Evolutionary conservation across 345 rosid genomes (phyloP).

Genomic region (Hypericum androsaemum): DNA sequence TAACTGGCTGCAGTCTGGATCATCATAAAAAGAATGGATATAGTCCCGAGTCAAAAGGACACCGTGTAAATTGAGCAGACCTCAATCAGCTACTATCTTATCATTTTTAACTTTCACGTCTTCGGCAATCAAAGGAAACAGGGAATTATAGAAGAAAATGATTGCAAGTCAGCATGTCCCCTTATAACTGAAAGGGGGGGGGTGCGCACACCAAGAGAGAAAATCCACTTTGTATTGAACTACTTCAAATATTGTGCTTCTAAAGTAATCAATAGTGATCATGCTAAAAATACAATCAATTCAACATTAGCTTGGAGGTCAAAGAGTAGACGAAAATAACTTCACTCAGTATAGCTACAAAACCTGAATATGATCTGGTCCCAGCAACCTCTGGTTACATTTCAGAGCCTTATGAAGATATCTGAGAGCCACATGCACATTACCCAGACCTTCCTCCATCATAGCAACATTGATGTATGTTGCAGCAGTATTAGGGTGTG

Average conservation of each 20-base stretch:
- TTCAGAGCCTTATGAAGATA: constrained; percentile 95
- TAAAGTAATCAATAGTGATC: too few relatives aligned
- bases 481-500: constrained; percentile 99
- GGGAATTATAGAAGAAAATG: too few relatives aligned
- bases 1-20: constrained; percentile 97
- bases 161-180: too few relatives aligned
- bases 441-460: constrained; percentile 99
- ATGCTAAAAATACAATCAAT: background rate
- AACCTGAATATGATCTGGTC: constrained; percentile 99
- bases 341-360: constrained; percentile 5
- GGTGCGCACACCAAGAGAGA: too few relatives aligned
- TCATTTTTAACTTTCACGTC: too few relatives aligned
- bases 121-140: too few relatives aligned
- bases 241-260: too few relatives aligned
- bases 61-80: too few relatives aligned
- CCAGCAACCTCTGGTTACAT: constrained; percentile 90
- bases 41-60: background rate
- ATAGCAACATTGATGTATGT: constrained; percentile 97
- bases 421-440: constrained; percentile 95
- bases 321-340: constrained; percentile 1
- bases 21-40: constrained; percentile 16
- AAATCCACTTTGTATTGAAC: too few relatives aligned
- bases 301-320: background rate
- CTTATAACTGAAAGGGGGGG: too few relatives aligned
- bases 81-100: too few relatives aligned